Evolutionary conservation across 768 basidiomycete species (phyloP), one percentile per base, ranked within the genome.

Genomic region (Phanerodontia chrysosporium): DNA sequence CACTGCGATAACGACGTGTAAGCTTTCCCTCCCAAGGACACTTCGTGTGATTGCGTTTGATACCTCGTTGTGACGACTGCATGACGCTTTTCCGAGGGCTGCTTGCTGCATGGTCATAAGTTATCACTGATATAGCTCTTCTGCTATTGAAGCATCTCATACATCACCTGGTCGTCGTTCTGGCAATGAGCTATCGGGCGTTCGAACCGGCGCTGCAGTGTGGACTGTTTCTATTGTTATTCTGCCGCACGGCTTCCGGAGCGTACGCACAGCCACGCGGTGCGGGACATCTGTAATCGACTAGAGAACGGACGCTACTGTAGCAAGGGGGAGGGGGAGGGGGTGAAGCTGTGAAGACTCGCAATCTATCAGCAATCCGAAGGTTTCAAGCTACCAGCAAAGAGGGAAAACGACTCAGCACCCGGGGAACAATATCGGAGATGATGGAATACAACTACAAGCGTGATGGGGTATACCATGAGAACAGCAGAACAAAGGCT

Each of bases 21-120:
- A 49, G 48, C 52, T 52, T 48, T 27, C 46, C 24, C 53, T 30
- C 30, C 49, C 13, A 16, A 24, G 54, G 55, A 21, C 30, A 4
- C 28, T 55, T 61, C 59, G 28, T 39, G n/a, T 56, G 59, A 61
- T 61, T 51, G 49, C 18, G 49, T 61, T 61, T 61, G 60, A 57
- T 57, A 29, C 48, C 25, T 55, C 36, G 53, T 51, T 29, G 18
- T 45, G 46, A 25, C 59, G 42, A 52, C 32, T 55, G 28, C 51
- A 63, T 63, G 62, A 63, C 62, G 62, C 53, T 46, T 49, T 58
- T 39, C 54, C 46, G 51, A 51, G 25, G 21, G 36, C 25, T 55
- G 29, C 44, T 58, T 28, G 27, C 27, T 14, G 14, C 32, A 46
- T 16, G 53, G 12, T 18, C 29, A 32, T 36, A 45, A 42, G 49